phyloP scores from a whole-genome alignment of 495 filamentous ascomycete genomes.

The Penicillium lagena region DNA sequence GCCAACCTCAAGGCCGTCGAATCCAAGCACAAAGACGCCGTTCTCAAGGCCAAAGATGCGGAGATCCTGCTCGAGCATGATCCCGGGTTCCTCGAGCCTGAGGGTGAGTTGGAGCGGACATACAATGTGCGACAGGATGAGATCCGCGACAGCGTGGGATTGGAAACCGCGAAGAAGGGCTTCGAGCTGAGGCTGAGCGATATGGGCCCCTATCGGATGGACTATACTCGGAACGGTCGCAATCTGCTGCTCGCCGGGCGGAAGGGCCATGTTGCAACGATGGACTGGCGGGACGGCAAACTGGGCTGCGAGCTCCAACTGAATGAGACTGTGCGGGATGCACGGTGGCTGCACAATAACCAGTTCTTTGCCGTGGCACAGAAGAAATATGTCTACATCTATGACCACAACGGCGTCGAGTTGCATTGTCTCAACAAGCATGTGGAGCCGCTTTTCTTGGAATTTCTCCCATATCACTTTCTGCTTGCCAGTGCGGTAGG shows the following conservation, averaged over 20 bases:
- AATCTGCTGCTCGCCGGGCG: conserved; percentile 78
- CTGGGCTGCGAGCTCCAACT: conserved; percentile 87
- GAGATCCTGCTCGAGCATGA: conserved; percentile 89
- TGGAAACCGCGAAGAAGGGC: conserved; percentile 82
- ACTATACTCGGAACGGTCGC: conserved; percentile 85
- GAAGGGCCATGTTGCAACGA: conserved; percentile 92
- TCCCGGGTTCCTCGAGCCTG: conserved; percentile 82
- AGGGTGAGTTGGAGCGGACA: conserved; percentile 80
- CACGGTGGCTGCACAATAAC: conserved; percentile 90
- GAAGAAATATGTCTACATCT: conserved; percentile 95
- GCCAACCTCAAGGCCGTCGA: conserved; percentile 74
- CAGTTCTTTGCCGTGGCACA: conserved; percentile 96
- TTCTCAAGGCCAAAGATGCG: conserved; percentile 80
- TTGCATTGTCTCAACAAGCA: conserved; percentile 85
- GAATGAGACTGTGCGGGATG: conserved; percentile 82
- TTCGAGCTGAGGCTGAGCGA: conserved; percentile 82
- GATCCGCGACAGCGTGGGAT: conserved; percentile 63
- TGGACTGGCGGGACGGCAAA: conserved; percentile 93
- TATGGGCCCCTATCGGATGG: conserved; percentile 77
- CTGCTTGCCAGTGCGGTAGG: conserved; percentile 78
- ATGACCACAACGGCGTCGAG: conserved; percentile 83
- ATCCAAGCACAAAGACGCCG: conserved; percentile 70
- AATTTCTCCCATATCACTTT: conserved; percentile 96
- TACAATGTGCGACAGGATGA: conserved; percentile 89
- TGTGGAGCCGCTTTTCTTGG: conserved; percentile 87